Evolutionary conservation across 2,329 filamentous ascomycete genomes (phyloP).

Genomic region (Cladosporium sp.): DNA sequence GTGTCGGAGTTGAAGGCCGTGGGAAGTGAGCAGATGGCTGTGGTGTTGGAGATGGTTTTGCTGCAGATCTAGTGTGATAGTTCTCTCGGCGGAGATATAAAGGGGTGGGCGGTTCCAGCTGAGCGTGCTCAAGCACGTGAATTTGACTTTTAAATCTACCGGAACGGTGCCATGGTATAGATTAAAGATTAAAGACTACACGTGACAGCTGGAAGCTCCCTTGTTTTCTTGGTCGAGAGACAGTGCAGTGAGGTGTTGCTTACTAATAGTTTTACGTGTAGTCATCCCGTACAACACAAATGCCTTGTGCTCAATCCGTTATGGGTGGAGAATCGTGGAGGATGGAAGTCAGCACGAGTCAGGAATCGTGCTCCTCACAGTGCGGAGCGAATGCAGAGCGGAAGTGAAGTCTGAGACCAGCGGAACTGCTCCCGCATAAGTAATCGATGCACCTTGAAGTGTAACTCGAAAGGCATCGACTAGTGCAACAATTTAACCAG

Average conservation of each 20-base stretch:
- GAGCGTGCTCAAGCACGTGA: not conserved
- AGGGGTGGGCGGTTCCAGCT: not conserved
- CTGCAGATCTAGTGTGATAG: not conserved
- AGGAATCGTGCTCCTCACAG: too few relatives aligned
- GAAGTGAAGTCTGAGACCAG: not conserved
- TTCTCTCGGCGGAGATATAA: not conserved
- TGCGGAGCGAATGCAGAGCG: not conserved
- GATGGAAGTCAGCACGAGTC: not conserved
- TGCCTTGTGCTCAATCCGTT: not conserved
- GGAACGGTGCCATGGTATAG: not conserved
- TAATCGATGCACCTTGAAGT: not conserved
- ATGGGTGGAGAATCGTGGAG: not conserved
- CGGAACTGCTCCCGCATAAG: not conserved
- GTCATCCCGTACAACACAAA: too few relatives aligned
- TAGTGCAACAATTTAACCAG: not conserved
- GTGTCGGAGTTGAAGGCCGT: not conserved
- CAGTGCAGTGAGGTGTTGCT: too few relatives aligned
- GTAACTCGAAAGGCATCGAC: not conserved
- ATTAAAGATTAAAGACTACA: not conserved
- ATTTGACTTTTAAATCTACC: not conserved
- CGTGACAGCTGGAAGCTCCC: not conserved
- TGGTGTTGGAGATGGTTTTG: not conserved
- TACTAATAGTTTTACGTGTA: too few relatives aligned
- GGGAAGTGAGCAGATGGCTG: not conserved
- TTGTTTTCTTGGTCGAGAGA: not conserved